A percentile compares a stretch with the other conserved stretches of the same genome.
Evolutionary conservation across 192 early-diverging fungal species (phyloP).

Genomic region (Oehlia diaphana): DNA sequence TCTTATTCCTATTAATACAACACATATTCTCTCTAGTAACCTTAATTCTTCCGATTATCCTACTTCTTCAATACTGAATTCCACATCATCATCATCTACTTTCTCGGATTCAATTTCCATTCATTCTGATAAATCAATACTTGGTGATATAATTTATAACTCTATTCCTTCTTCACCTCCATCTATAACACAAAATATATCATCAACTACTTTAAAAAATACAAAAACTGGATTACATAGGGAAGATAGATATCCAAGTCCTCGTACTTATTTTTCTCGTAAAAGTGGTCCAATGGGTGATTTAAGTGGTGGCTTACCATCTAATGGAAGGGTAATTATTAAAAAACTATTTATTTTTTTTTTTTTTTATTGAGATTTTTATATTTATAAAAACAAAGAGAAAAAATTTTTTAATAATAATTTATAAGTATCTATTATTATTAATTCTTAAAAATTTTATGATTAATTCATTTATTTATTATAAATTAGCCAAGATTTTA

Average conservation of each 20-base stretch:
- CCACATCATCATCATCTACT: neutral
- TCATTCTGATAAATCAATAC: slow-evolving; percentile 24
- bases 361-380: too few relatives aligned
- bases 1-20: neutral
- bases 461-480: too few relatives aligned
- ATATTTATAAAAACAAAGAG: too few relatives aligned
- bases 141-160: neutral
- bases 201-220: neutral
- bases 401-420: too few relatives aligned
- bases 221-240: neutral
- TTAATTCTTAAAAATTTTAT: too few relatives aligned
- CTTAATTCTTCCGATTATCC: neutral
- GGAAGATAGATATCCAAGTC: slow-evolving; percentile 22
- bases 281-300: slow-evolving; percentile 6
- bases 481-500: slow-evolving; percentile 13
- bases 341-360: too few relatives aligned
- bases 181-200: neutral
- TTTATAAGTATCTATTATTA: too few relatives aligned
- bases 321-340: slow-evolving; percentile 12
- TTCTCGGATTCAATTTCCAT: neutral
- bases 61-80: neutral
- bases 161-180: neutral
- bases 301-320: slow-evolving; percentile 10
- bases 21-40: neutral
- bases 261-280: neutral